A percentile compares a stretch with the other conserved stretches of the same genome.
Conservation (phyloP, 2,329 filamentous ascomycete genomes). For the Amauroascus verrucosus region DNA sequence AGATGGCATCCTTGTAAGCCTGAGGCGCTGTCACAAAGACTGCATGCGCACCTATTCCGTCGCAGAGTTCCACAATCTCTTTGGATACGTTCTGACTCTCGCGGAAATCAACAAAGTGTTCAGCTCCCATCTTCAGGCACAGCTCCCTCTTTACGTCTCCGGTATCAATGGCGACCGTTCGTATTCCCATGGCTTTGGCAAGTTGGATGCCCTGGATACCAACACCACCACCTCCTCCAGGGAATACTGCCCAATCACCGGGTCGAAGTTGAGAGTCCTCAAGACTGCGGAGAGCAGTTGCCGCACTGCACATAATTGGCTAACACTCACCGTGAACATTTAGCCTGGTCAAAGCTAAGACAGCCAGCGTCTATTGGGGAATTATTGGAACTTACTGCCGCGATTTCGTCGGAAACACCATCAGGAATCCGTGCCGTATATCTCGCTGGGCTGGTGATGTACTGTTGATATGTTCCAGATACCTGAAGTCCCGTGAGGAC, state of each 20-base stretch:
- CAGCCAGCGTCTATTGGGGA: too few species aligned
- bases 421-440: conserved; percentile 49
- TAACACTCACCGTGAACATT: neutral
- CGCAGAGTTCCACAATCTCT: conserved; percentile 39
- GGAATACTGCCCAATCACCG: conserved; percentile 47
- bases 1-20: conserved; percentile 35
- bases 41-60: conserved; percentile 40
- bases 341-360: too few species aligned
- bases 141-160: conserved; percentile 41
- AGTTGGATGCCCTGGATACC: conserved; percentile 49
- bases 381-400: conserved; percentile 27
- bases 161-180: conserved; percentile 47
- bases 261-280: conserved; percentile 42
- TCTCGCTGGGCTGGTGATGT: conserved; percentile 45
- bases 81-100: conserved; percentile 27
- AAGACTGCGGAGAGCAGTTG: conserved; percentile 49
- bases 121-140: conserved; percentile 43
- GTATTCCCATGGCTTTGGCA: conserved; percentile 47
- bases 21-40: conserved; percentile 34
- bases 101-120: conserved; percentile 48
- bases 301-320: conserved; percentile 51
- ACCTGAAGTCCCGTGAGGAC: conserved; percentile 38
- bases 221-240: conserved; percentile 47
- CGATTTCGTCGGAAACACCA: conserved; percentile 45
- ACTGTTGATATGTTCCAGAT: conserved; percentile 48